Base-by-base conservation (phyloP, 345 rosid genomes). In the Conringia planisiliqua region DNA sequence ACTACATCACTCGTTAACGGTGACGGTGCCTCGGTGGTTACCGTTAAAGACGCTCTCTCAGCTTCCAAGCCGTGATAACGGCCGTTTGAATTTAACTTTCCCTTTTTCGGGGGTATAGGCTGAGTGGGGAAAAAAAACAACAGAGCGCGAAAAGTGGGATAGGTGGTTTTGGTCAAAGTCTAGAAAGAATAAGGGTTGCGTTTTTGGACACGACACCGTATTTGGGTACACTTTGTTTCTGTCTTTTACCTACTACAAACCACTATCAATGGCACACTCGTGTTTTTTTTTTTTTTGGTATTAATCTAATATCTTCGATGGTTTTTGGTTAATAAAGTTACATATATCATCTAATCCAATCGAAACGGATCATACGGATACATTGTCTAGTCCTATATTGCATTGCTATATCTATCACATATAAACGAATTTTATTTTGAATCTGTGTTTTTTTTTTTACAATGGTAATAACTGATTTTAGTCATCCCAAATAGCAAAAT, bases 1-100 rank as follows among this genome's bases (percentile, higher is more conserved):
- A 48, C 79, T 43, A 42, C 59, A 30, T 3, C 69, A 18, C 4
- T 10, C 33, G 57, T 29, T 47, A 63, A 76, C 42, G 86, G 83
- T 43, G 85, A 83, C 80, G 85, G 79, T 32, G 77, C 62, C 3
- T 42, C 73, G 26, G 83, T 80, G 66, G 58, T 36, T 10, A 38
- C 70, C 68, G 87, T 84, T 27, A 88, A 86, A 81, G 96, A 90
- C 22, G 29, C 62, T 30, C 65, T 76, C 2, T 36, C 80, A 13
- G 66, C 44, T 63, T 62, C 80, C 4, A 77, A 70, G 55, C 76
- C 80, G 76, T 77, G 76, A 77, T 64, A 70, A 70, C 61, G 62
- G 52, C 46, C 16, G 61, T 70, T 77, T 56, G 29, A 30, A 40
- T 68, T 29, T 20, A 30, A 13, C 9, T 67, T 66, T 27, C 7